Conservation (phyloP, 495 filamentous ascomycete species). For the Podospora sp. region DNA sequence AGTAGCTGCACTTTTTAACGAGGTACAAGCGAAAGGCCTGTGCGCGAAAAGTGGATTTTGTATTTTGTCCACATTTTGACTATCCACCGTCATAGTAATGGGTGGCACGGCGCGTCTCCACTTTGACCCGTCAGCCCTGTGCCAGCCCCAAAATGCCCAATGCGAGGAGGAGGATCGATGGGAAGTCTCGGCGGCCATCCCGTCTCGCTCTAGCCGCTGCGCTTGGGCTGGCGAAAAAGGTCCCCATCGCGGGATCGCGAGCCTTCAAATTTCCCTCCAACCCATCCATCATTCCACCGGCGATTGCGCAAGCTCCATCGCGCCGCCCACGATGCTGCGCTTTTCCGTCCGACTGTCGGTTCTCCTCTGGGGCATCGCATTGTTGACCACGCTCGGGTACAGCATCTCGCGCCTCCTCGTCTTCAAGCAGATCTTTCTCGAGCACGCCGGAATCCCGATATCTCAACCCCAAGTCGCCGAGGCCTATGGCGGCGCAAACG, state of each 20-base stretch:
- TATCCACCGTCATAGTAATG: not conserved
- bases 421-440: conserved; percentile 32
- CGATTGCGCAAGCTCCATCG: not conserved
- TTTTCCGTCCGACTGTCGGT: not conserved
- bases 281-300: not conserved
- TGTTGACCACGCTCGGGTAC: conserved; percentile 18
- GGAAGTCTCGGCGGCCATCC: not conserved
- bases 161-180: not conserved
- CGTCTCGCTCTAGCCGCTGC: not conserved
- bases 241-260: not conserved
- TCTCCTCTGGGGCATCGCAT: not conserved
- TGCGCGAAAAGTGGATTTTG: too few species aligned
- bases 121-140: conserved; percentile 21
- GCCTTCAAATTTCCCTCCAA: not conserved
- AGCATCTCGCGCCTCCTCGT: conserved; percentile 26
- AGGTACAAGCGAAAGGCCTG: too few species aligned
- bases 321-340: not conserved
- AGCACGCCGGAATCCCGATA: conserved; percentile 33
- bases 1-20: too few species aligned
- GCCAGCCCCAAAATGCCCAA: conserved; percentile 31
- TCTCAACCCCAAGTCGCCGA: conserved; percentile 27
- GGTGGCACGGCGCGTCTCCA: conserved; percentile 7
- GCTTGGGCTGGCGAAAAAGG: not conserved
- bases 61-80: too few species aligned
- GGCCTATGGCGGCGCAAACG: conserved; percentile 15